Evolutionary conservation across 2,329 filamentous ascomycete genomes (phyloP), one percentile per base, ranked within the genome.

Genomic region (Alternaria ventricosa): DNA sequence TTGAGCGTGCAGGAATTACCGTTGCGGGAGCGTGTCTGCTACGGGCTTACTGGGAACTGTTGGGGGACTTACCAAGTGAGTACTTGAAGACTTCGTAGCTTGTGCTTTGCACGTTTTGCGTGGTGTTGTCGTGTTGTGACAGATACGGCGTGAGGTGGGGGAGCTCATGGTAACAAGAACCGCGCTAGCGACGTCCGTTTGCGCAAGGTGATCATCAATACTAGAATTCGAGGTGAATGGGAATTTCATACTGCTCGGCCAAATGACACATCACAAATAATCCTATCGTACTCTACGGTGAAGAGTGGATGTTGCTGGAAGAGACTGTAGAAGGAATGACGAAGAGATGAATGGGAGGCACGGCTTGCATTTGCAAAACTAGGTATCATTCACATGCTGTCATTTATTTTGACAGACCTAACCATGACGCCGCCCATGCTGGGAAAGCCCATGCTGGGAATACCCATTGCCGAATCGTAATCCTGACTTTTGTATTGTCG

Each of bases 371-470:
- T 78, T 72, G 67, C 69, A 76, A 75, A 74, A 74, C 69, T 78
- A 77, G 75, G 73, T 78, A 75, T 77, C 75, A 78, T 78, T 78
- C 71, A 75, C 73, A 69, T 67, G 72, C 74, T 77, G 71, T 71
- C 70, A 67, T 69, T 69, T 64, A 53, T 53, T 68, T 57, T 57
- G 73, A 76, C 69, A 76, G 69, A 71, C 71, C 73, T 75, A 75
- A 74, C 72, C 76, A 73, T 75, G 75, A 79, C 77, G 76, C 77
- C 77, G 67, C 71, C 75, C 74, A 79, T 78, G 75, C 72, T 70
- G 72, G 71, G 70, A 59, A 44, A 59, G 67, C 71, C 75, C 74
- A 78, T 76, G 70, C 72, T 69, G 72, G 71, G 70, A 72, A 71
- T 73, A 71, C 68, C 73, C 72, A 67, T 74, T 62, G 69, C 71